These are phyloP conservation scores for Salvia sclarea DNA, from an alignment of 305 asterid species.

Conservation along the genomic window DNA sequence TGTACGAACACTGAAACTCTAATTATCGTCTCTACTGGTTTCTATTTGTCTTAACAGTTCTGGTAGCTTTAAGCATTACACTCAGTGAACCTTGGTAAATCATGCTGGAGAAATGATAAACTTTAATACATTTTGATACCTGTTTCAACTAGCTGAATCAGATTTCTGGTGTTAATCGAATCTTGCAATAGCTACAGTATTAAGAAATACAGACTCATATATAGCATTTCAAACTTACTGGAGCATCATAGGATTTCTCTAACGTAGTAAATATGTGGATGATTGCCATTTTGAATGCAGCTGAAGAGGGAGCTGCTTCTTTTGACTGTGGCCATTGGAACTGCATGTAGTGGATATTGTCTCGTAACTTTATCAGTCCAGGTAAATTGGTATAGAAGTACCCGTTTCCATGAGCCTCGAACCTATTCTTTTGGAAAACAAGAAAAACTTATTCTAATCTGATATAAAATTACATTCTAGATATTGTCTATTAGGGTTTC, in stretches of 20 bases:
- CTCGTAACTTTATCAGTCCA: constrained; percentile 68
- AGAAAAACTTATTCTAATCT: neutral
- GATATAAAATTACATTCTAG: too few species aligned
- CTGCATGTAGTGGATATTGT: constrained; percentile 91
- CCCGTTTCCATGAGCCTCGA: constrained; percentile 3
- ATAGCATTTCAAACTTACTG: neutral
- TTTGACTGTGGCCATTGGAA: constrained; percentile 76
- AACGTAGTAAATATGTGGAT: constrained; percentile 19
- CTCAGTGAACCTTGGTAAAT: neutral
- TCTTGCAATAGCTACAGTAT: constrained; percentile 9
- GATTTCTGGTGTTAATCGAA: neutral
- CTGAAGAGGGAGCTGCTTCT: constrained; percentile 86
- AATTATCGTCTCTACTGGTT: neutral
- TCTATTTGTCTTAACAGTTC: neutral
- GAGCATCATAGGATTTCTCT: constrained; percentile 13
- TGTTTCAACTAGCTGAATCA: constrained; percentile 1
- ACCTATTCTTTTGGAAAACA: constrained; percentile 1
- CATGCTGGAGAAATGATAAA: neutral
- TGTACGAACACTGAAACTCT: constrained; percentile 51
- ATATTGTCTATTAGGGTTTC: too few species aligned
- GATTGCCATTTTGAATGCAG: constrained; percentile 49
- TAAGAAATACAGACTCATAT: neutral
- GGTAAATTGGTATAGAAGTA: constrained; percentile 43
- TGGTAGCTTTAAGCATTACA: neutral
- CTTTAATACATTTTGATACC: neutral